A percentile compares a stretch with the other conserved stretches of the same genome.
These are phyloP conservation scores for Boletus vinaceobasis DNA, from an alignment of 768 basidiomycete species.

Conservation along the genomic window DNA sequence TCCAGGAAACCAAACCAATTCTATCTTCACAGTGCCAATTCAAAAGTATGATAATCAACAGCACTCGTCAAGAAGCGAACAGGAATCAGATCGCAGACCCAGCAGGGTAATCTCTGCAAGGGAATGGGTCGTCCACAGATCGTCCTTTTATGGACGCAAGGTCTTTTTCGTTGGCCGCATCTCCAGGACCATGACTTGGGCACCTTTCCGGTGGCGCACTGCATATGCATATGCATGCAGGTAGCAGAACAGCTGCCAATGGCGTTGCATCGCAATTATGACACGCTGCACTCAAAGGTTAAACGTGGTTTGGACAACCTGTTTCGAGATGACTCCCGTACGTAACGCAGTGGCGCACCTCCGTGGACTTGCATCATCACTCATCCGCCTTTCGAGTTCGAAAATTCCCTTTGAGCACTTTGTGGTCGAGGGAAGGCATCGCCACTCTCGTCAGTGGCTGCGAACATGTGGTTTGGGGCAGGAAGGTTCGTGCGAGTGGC, in stretches of 20 bases:
- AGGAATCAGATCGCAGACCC: slow-evolving; percentile 6
- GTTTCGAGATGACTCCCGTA: slow-evolving; percentile 8
- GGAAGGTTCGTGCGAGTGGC: slow-evolving; percentile 20
- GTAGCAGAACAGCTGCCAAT: not conserved
- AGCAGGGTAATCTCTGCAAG: not conserved
- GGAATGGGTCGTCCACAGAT: not conserved
- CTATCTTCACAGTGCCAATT: not conserved
- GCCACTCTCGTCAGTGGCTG: slow-evolving; percentile 20
- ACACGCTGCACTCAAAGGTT: slow-evolving; percentile 2
- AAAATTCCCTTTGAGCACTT: slow-evolving; percentile 1
- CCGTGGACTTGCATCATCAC: slow-evolving; percentile 11
- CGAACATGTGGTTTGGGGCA: slow-evolving; percentile 22
- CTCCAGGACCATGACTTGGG: not conserved
- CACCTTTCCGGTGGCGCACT: slow-evolving; percentile 15
- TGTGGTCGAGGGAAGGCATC: slow-evolving; percentile 4
- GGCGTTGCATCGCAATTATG: slow-evolving; percentile 5
- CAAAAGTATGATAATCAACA: slow-evolving; percentile 3
- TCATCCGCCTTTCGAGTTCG: not conserved
- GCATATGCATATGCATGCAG: slow-evolving; percentile 1
- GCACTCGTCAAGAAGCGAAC: slow-evolving; percentile 4
- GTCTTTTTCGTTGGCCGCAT: not conserved
- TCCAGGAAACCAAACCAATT: not conserved
- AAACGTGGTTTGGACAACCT: not conserved
- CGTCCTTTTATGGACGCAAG: slow-evolving; percentile 5
- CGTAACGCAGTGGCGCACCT: slow-evolving; percentile 23